Evolutionary conservation across 805 yeast genomes (phyloP), one percentile per base, ranked within the genome.

Genomic region (Candida wancherniae): DNA sequence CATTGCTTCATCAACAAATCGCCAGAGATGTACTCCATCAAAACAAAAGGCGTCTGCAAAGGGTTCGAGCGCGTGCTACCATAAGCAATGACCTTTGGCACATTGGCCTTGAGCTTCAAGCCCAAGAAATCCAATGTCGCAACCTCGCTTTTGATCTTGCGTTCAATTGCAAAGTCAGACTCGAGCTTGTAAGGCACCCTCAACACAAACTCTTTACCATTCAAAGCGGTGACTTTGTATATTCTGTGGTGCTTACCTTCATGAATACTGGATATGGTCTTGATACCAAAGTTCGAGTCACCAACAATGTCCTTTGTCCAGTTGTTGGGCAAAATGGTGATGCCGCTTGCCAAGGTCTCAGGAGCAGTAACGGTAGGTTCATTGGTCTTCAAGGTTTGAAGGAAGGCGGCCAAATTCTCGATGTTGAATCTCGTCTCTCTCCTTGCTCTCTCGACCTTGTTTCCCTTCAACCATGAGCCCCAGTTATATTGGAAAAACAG

Each of bases 161-260:
- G 69, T 27, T 75, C 69, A 34, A 77, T 77, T 19, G 79, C 71
- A 31, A 67, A 67, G 35, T 80, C 84, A 13, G 86, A 69, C 29
- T 81, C 83, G 37, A 80, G 61, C 31, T 75, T 73, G 54, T 92
- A 92, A 14, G 97, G 98, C 31, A 92, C 73, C 56, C 98, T 75
- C 56, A 92, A 68, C 17, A 84, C 73, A 43, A 81, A 77, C 7
- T 72, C 62, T 44, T 75, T 80, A 3, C 63, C 78, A 30, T 75
- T 71, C 41, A 73, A 73, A 33, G 87, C 64, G 13, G 75, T 73
- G 22, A 87, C 62, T 53, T 81, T 77, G 61, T 88, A 90, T 37
- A 90, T 67, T 53, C 95, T 73, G 62, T 90, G 90, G 54, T 86
- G 96, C 60, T 85, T 86, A 33, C 97, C 98, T 57, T 90, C 97